Conservation (phyloP, 495 filamentous ascomycete genomes). For the Podospora pseudopauciseta region DNA sequence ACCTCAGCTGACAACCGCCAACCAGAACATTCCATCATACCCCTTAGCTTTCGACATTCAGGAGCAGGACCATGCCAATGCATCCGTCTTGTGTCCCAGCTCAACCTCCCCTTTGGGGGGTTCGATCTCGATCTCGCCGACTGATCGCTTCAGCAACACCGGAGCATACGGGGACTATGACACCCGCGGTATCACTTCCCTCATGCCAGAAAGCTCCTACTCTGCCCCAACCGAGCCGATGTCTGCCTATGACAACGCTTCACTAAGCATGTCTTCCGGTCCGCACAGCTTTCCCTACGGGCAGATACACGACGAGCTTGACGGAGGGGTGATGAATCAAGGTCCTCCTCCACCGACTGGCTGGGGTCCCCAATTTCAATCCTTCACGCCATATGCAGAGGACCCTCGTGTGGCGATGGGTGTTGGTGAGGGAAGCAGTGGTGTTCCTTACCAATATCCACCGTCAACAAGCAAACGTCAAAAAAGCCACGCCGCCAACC, state of each 20-base stretch:
- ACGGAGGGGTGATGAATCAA: background rate
- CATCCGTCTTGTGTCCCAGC: background rate
- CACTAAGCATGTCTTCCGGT: background rate
- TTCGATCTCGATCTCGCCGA: background rate
- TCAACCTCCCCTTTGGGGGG: background rate
- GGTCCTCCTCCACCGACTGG: background rate
- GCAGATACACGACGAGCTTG: background rate
- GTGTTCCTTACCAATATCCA: background rate
- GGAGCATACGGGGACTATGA: background rate
- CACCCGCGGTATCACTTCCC: background rate
- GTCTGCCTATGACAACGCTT: background rate
- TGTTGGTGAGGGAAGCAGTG: background rate
- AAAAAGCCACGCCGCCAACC: background rate
- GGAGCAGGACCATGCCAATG: background rate
- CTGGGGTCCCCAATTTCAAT: background rate
- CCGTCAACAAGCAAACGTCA: background rate
- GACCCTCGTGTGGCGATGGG: background rate
- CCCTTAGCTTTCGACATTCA: background rate
- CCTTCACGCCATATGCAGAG: background rate
- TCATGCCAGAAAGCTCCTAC: background rate
- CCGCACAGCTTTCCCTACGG: background rate
- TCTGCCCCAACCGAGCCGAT: background rate
- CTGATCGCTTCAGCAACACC: background rate
- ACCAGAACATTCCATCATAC: background rate
- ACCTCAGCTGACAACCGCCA: conserved; percentile 6